Evolutionary conservation across 1,284 basidiomycete species (phyloP), one percentile per base, ranked within the genome.

Genomic region (Pseudozyma thailandica): DNA sequence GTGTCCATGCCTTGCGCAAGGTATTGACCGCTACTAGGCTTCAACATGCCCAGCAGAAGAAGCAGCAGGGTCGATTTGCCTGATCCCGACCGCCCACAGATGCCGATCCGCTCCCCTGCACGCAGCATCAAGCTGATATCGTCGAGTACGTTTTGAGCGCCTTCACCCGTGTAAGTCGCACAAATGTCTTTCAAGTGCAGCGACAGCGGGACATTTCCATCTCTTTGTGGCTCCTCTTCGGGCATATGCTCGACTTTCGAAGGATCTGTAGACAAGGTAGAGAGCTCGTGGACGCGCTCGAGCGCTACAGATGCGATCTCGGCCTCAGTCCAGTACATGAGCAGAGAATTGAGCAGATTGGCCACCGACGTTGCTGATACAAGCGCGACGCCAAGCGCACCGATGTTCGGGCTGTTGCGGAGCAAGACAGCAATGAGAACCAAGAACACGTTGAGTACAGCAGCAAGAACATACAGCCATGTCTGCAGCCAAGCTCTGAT

Each of bases 1-100:
- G n/a, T n/a, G n/a, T n/a, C n/a, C n/a, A 53, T 46, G 57, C 45
- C 15, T 57, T 47, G 2, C 62, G 42, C 13, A 52, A 20, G 23
- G 69, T 60, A 6, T 35, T 1, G 64, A 54, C 21, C 49, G 53
- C 57, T 60, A 53, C 35, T 75, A 66, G 91, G 90, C 81, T 97
- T 94, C 47, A 78, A 59, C 38, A 79, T 75, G 53, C 79, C 72
- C 52, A 81, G 77, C 18, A 81, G 75, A 5, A 82, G n/a, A 84
- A 41, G 81, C 49, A 89, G 85, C 59, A 93, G 87, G 1, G 91
- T 91, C 20, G 89, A 90, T 84, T 96, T 96, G 61, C 93, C 94
- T 21, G 92, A 91, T 0, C 94, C 92, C 3, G 93, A 93, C 3
- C 72, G n/a, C 4, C 45, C 45, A n/a, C 43, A 45, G 16, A 45